Percentiles rank a stretch among this genome's conserved stretches.
Evolutionary conservation across 2,329 filamentous ascomycete genomes (phyloP).

Genomic region (Blastomyces parvus): DNA sequence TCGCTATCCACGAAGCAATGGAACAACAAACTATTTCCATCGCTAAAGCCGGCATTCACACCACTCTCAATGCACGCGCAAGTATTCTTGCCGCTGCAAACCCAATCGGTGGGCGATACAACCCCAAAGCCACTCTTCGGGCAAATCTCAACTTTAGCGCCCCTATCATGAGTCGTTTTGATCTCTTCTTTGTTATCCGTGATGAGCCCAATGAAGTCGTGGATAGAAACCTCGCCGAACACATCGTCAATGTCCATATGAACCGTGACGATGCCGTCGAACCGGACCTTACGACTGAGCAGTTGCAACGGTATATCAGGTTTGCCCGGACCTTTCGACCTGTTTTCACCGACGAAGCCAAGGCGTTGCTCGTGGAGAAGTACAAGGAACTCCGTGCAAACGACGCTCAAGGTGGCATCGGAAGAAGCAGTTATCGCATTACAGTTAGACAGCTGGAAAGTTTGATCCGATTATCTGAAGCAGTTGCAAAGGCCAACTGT

Average conservation of each 20-base stretch:
- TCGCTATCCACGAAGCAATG: slow-evolving; percentile 99
- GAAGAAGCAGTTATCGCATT: slow-evolving; percentile 92
- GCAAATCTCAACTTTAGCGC: slow-evolving; percentile 98
- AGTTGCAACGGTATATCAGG: slow-evolving; percentile 91
- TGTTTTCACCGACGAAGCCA: slow-evolving; percentile 81
- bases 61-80: slow-evolving; percentile 89
- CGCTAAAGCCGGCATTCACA: slow-evolving; percentile 95
- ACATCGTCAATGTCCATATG: slow-evolving; percentile 92
- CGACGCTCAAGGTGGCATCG: slow-evolving; percentile 87
- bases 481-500: slow-evolving; percentile 97
- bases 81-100: slow-evolving; percentile 95
- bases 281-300: slow-evolving; percentile 92
- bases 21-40: slow-evolving; percentile 99
- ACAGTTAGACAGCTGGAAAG: slow-evolving; percentile 93
- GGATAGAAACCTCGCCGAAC: slow-evolving; percentile 82
- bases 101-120: slow-evolving; percentile 86
- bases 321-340: slow-evolving; percentile 93
- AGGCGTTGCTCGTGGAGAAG: slow-evolving; percentile 72
- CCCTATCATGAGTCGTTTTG: slow-evolving; percentile 98
- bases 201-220: slow-evolving; percentile 92
- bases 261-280: slow-evolving; percentile 82
- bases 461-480: slow-evolving; percentile 89
- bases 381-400: slow-evolving; percentile 94
- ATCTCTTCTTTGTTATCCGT: slow-evolving; percentile 94
- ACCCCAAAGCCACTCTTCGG: slow-evolving; percentile 85